Evolutionary conservation across 2,329 filamentous ascomycete species (phyloP), one percentile per base, ranked within the genome.

Genomic region (Ophiostoma sp.): DNA sequence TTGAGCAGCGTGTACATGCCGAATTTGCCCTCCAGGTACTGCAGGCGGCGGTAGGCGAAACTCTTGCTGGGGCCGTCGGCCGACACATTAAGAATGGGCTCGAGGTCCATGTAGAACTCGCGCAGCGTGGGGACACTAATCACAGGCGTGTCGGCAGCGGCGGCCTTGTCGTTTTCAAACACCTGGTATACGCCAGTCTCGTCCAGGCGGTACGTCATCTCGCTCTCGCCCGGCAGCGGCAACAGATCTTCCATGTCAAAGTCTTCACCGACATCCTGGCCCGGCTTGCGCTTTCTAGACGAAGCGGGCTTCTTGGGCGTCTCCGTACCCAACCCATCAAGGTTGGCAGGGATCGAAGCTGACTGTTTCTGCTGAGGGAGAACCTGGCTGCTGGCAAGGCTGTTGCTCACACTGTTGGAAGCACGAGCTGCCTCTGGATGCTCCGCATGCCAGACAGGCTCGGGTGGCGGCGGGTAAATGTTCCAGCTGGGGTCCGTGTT

Each of bases 31-130:
- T 99, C 95, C 10, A 99, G 83, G 78, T 98, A 99, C 76, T 97
- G 94, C 67, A 99, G 84, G 13, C 96, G 89, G 69, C 94, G 90
- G 79, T 96, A 99, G 1, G 95, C 94, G 79, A 98, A 98, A 76
- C 93, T 97, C 81, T 99, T 99, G 79, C 90, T 94, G 0, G 95
- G 95, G 0, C 95, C 95, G 77, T 99, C 94, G 0, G 94, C 96
- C 0, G 94, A 97, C n/a, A 96, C 88, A 71, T 90, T 89, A 68
- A 96, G 84, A 71, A 98, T 90, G 31, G 89, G 85, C 77, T 99
- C 95, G 35, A 99, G 83, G 77, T 97, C 94, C 83, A 97, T 91
- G 79, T 98, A 99, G 76, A 94, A 99, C 76, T 99, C 94, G 76
- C 94, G 88, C 76, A 98, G 87, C 5, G 92, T 96, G 0, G 95